Conservation (phyloP, 1,284 basidiomycete species). For the Agroathelia rolfsii region DNA sequence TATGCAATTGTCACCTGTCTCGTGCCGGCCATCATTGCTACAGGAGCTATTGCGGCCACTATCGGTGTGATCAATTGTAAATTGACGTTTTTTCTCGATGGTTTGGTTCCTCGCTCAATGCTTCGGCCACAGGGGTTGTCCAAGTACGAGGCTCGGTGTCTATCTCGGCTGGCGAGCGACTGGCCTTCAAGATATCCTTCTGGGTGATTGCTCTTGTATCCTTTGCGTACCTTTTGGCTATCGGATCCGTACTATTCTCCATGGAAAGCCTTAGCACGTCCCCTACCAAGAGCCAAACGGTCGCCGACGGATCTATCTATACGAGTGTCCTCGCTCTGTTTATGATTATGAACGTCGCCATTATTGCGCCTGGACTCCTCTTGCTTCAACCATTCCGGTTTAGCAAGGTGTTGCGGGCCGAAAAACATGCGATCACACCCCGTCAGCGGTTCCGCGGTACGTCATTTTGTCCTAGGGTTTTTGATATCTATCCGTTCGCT, state of each 20-base stretch:
- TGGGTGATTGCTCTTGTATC: slow-evolving; percentile 46
- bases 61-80: slow-evolving; percentile 47
- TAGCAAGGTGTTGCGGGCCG: slow-evolving; percentile 41
- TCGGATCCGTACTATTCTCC: slow-evolving; percentile 61
- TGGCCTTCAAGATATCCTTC: slow-evolving; percentile 61
- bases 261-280: slow-evolving; percentile 42
- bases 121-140: slow-evolving; percentile 30
- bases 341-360: slow-evolving; percentile 56
- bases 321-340: slow-evolving; percentile 55
- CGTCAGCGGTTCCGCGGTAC: slow-evolving; percentile 70
- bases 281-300: slow-evolving; percentile 29
- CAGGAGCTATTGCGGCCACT: slow-evolving; percentile 46
- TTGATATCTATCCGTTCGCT: slow-evolving; percentile 1
- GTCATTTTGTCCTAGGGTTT: slow-evolving; percentile 14
- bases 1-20: slow-evolving; percentile 58
- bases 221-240: slow-evolving; percentile 50
- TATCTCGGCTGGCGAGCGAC: slow-evolving; percentile 46
- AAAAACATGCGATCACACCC: slow-evolving; percentile 57
- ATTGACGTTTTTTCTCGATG: slow-evolving; percentile 18
- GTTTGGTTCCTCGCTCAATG: slow-evolving; percentile 9
- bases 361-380: slow-evolving; percentile 61
- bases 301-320: slow-evolving; percentile 66
- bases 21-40: slow-evolving; percentile 52
- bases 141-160: slow-evolving; percentile 50
- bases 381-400: slow-evolving; percentile 60